Evolutionary conservation across 169 alveolate genomes (phyloP).

Genomic region (Sarcocystis neurona): DNA sequence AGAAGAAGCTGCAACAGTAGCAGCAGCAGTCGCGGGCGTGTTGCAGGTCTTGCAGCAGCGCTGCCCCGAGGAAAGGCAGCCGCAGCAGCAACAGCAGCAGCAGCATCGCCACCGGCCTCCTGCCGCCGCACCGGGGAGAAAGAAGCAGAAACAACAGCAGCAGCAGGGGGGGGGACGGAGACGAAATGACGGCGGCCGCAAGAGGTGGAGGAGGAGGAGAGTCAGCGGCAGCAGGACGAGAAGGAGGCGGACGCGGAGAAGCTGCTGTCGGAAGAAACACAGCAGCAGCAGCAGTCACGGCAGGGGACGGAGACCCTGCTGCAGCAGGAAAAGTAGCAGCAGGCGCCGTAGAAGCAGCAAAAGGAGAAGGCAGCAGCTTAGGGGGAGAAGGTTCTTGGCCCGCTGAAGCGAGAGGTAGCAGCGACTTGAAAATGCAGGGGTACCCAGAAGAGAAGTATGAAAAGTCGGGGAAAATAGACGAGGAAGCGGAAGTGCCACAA

Average conservation of each 20-base stretch:
- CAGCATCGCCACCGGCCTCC: neutral
- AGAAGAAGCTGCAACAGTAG: slow-evolving; percentile 6
- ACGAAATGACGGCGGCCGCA: neutral
- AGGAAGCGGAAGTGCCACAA: neutral
- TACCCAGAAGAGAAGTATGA: neutral
- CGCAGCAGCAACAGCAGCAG: neutral
- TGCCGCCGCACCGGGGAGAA: neutral
- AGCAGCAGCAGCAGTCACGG: neutral
- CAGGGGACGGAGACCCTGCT: neutral
- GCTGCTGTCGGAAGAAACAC: neutral
- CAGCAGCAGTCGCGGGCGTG: neutral
- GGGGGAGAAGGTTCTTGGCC: neutral
- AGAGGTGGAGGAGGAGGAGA: neutral
- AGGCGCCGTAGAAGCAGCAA: neutral
- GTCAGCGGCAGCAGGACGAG: neutral
- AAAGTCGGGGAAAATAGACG: neutral
- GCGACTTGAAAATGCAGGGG: neutral
- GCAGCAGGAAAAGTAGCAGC: neutral
- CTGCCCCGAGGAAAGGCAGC: neutral
- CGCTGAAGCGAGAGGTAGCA: neutral
- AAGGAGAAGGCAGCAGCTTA: neutral
- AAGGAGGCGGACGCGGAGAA: neutral
- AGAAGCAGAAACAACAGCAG: neutral
- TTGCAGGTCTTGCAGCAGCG: neutral
- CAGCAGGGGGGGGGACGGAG: neutral